Evolutionary conservation across 2,329 filamentous ascomycete genomes (phyloP).

Genomic region (Calonectria pseudoreteaudii): DNA sequence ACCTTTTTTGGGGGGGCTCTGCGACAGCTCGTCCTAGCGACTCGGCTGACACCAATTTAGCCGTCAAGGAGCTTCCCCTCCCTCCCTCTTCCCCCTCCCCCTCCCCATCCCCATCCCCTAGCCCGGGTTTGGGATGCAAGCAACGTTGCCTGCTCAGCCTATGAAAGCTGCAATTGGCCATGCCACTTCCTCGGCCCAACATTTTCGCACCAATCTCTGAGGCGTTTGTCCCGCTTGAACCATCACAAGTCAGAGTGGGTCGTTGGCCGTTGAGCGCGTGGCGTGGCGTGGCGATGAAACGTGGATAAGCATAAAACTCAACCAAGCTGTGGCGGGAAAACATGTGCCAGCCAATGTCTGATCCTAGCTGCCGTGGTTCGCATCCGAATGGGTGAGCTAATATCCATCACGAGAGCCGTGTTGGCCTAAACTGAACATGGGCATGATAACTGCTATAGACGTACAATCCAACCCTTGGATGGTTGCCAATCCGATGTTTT

Average conservation of each 20-base stretch:
- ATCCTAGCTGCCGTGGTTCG: background rate
- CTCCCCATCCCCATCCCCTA: background rate
- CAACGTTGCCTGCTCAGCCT: background rate
- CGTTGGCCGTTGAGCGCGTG: background rate
- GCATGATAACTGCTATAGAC: background rate
- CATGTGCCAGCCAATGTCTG: background rate
- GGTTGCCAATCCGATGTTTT: too few species aligned
- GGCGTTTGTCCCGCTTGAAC: background rate
- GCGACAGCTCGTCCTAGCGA: too few species aligned
- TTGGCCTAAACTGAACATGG: background rate
- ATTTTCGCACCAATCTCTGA: slow-evolving; percentile 6
- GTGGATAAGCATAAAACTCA: background rate
- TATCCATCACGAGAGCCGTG: background rate
- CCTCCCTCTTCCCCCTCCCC: background rate
- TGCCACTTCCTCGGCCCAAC: background rate
- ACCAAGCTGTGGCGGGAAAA: background rate
- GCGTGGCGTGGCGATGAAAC: background rate
- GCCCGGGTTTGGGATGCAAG: background rate
- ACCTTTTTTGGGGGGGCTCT: slow-evolving; percentile 1
- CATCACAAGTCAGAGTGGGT: background rate
- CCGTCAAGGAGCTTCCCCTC: background rate
- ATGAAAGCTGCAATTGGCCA: background rate
- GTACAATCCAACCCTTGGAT: background rate
- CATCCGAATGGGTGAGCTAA: background rate
- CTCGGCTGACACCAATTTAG: slow-evolving; percentile 10